A percentile compares a stretch with the other conserved stretches of the same genome.
These are phyloP conservation scores for Rhododendron ferrugineum DNA, from an alignment of 148 eudicot species.

Conservation along the genomic window DNA sequence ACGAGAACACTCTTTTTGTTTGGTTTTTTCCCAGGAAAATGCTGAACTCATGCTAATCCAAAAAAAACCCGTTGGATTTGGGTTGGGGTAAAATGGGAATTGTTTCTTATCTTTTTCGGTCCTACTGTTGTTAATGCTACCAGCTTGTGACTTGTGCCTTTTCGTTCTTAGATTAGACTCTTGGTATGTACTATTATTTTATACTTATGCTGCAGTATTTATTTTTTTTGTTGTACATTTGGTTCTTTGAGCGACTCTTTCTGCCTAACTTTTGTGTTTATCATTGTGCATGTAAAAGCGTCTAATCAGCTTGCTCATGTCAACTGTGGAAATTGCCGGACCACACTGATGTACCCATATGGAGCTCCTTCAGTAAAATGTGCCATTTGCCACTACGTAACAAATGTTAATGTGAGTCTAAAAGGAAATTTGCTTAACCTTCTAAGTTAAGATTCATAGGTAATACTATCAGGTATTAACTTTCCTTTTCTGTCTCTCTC, in stretches of 20 bases:
- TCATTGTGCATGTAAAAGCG: slow-evolving; percentile 25
- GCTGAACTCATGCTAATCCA: background rate
- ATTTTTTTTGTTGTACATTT: background rate
- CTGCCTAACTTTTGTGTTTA: slow-evolving; percentile 1
- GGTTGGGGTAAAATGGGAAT: background rate
- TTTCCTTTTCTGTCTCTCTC: background rate
- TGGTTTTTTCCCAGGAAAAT: background rate
- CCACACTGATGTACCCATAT: slow-evolving; percentile 71
- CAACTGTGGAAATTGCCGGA: slow-evolving; percentile 76
- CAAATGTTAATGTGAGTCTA: slow-evolving; percentile 66
- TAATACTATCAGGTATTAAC: background rate
- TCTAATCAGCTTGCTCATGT: slow-evolving; percentile 65
- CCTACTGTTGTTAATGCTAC: background rate
- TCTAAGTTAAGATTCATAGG: background rate
- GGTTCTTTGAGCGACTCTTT: background rate
- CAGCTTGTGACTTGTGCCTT: background rate
- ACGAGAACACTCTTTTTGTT: background rate
- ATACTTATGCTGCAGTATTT: background rate
- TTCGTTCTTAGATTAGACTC: background rate
- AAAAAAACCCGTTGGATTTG: background rate
- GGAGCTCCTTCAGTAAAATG: slow-evolving; percentile 95
- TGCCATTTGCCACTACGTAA: slow-evolving; percentile 78
- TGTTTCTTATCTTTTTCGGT: background rate
- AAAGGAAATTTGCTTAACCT: background rate
- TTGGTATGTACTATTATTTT: background rate